Base-by-base conservation (phyloP, 179 eudicot species). In the Silene coronaria region DNA sequence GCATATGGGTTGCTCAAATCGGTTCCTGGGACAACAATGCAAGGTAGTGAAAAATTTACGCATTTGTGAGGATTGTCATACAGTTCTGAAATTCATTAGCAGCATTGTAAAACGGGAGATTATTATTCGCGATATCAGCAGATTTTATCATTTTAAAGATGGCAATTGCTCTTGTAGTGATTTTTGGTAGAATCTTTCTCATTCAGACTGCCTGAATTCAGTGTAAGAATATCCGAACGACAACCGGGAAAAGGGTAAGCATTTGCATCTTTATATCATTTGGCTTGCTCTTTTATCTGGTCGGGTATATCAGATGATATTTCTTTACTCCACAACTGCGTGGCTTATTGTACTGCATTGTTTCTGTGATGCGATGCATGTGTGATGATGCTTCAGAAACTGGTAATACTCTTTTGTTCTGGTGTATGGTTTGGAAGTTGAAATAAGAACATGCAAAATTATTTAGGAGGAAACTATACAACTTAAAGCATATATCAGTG, bases 1-100 rank as follows among this genome's bases (percentile, higher is more conserved):
- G 96, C 96, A 58, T 91, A 88, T 78, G 96, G 96, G n/a, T 80
- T 92, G 86, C 90, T 92, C 23, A 91, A 85, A 75, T 82, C 90
- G 51, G 87, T 84, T 62, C 91, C 90, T 45, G 91, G 97, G 27
- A 71, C 86, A 13, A 61, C 79, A 36, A 80, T 91, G 92, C 27
- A n/a, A n/a, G n/a, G 77, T 92, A n/a, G 87, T 91, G 68, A 92
- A 92, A 81, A 92, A 92, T 62, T 84, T 92, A 24, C 87, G 96
- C 22, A 85, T 87, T 70, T 92, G 93, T 82, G 90, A 89, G 75
- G 91, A 92, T 83, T 92, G 97, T 71, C 97, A 92, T 76, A 85
- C 86, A 1, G 90, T 89, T 77, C 69, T 92, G 38, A 92, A 89
- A 74, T 81, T 82, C 61, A 82, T 93, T 51, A 67, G 86, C 46